Conservation (phyloP, 2,329 filamentous ascomycete species). For the Lecanicillium sp. region DNA sequence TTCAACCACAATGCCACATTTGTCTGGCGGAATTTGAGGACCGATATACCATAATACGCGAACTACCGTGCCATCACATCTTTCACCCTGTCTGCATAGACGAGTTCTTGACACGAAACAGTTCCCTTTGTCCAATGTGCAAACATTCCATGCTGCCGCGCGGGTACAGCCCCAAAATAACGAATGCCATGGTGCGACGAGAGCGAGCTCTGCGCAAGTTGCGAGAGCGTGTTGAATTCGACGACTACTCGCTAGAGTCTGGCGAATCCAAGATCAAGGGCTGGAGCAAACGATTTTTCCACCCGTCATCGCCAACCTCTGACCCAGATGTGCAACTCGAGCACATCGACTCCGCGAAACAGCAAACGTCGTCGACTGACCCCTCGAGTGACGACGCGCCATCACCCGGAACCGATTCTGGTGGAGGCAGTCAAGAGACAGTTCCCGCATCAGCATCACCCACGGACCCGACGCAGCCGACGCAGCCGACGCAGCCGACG, state of each 20-base stretch:
- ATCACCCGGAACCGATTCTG: background rate
- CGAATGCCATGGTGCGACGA: constrained; percentile 77
- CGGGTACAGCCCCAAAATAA: constrained; percentile 61
- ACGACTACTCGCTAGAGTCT: constrained; percentile 25
- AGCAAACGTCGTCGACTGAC: constrained; percentile 1
- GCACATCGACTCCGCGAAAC: background rate
- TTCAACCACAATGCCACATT: constrained; percentile 81
- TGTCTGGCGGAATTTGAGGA: constrained; percentile 75
- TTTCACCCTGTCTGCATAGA: constrained; percentile 93
- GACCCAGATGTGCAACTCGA: constrained; percentile 5
- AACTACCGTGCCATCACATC: constrained; percentile 84
- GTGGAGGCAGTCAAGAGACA: background rate
- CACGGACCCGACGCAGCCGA: background rate
- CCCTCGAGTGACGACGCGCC: constrained; percentile 3
- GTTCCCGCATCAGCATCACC: constrained; percentile 1
- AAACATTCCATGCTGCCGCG: constrained; percentile 72
- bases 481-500: background rate
- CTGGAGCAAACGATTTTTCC: constrained; percentile 28
- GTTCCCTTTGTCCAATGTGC: constrained; percentile 85
- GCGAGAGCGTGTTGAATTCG: constrained; percentile 41
- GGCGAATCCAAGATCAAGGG: constrained; percentile 25
- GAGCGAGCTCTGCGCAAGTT: constrained; percentile 61
- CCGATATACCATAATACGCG: constrained; percentile 64
- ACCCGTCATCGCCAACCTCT: constrained; percentile 16
- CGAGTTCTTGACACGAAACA: constrained; percentile 67